Evolutionary conservation across 805 yeast species (phyloP), one percentile per base, ranked within the genome.

Genomic region (Priceomyces carsonii): DNA sequence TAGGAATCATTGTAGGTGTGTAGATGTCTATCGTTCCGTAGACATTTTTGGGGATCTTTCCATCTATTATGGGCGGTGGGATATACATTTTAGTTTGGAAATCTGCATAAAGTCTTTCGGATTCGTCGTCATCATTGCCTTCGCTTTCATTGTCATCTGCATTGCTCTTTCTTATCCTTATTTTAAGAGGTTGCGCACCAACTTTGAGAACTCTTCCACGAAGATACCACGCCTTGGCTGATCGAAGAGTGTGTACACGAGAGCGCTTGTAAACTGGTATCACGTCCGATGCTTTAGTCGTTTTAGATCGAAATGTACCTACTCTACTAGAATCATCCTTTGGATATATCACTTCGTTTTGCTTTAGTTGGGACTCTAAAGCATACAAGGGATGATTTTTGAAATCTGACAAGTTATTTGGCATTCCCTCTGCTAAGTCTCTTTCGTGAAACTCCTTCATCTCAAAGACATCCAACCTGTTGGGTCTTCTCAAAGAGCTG

Each of bases 221-320:
- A 60, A 84, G 73, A 51, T 82, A 86, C 98, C 98, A 93, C 1
- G 85, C 88, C 47, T 79, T 80, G 0, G 95, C 85, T 0, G 95
- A 79, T 38, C 80, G 68, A 14, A 90, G 73, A 2, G 50, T 51
- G 31, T 77, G 69, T 2, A 93, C 87, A 47, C 82, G 79, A 1
- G 72, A 57, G 15, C 96, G 63, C 30, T 76, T 78, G 50, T 77
- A 93, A 0, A 91, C 88, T 3, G 82, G 79, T 1, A 82, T 60
- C 6, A 72, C 51, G 23, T 45, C 29, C 26, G 25, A 33, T 5
- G 26, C 21, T 18, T 19, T 24, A 9, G 33, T 14, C 9, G 27
- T 35, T 6, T 73, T 66, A 18, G 61, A 61, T 30, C 63, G 60
- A 18, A 87, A 69, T 19, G 80, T 79, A 1, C 98, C 99, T 49